Percentiles rank a stretch among this genome's conserved stretches.
These are phyloP conservation scores for Phlyctochytrium arcticum DNA, from an alignment of 192 early-diverging fungal genomes.

Conservation along the genomic window DNA sequence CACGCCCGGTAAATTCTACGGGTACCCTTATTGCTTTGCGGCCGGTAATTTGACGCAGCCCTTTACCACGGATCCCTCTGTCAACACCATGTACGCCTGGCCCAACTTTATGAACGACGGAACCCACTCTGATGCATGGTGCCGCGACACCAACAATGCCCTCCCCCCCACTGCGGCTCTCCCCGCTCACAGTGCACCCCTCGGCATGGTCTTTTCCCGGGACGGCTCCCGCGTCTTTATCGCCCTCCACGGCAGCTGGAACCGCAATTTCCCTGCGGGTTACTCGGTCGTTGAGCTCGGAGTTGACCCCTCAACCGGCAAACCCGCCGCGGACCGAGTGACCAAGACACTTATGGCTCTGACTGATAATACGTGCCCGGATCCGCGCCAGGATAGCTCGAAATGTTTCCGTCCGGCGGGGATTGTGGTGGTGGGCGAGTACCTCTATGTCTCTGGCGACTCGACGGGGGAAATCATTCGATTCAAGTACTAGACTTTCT, in stretches of 20 bases:
- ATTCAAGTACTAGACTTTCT: constrained; percentile 1
- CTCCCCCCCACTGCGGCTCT: constrained; percentile 15
- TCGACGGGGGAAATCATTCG: constrained; percentile 21
- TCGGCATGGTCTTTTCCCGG: constrained; percentile 24
- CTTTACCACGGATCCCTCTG: constrained; percentile 13
- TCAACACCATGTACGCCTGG: constrained; percentile 32
- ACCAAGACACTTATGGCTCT: constrained; percentile 1
- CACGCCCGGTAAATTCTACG: constrained; percentile 25
- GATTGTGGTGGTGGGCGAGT: constrained; percentile 1
- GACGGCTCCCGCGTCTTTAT: constrained; percentile 7
- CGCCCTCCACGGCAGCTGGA: constrained; percentile 40
- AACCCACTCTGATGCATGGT: constrained; percentile 35
- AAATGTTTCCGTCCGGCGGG: constrained; percentile 22
- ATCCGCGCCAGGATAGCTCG: no score
- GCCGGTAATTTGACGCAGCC: constrained; percentile 27
- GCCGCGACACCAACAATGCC: constrained; percentile 33
- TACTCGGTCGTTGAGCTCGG: constrained; percentile 32
- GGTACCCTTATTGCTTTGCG: constrained; percentile 42
- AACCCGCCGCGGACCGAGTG: not conserved
- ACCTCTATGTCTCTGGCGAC: constrained; percentile 15
- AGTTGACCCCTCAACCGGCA: not conserved
- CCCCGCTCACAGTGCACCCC: constrained; percentile 37
- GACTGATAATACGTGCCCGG: not conserved
- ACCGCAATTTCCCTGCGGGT: constrained; percentile 31
- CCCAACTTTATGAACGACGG: constrained; percentile 17